Percentiles rank a stretch among this genome's conserved stretches.
Evolutionary conservation across 768 basidiomycete genomes (phyloP).

Genomic region (Rhizopogon rudus): DNA sequence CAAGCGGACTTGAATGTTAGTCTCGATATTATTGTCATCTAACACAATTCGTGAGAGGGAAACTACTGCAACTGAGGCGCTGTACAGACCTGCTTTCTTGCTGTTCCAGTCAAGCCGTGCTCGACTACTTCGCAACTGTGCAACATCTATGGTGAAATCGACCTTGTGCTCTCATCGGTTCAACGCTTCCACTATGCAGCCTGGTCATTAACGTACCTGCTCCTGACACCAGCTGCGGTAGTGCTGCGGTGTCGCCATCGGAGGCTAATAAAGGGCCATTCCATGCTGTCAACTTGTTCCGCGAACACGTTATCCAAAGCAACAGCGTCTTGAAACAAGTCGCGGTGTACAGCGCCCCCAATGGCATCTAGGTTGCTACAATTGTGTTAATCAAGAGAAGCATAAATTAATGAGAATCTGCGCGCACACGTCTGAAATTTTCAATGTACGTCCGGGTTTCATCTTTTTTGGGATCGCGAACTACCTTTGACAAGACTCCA

Average conservation of each 20-base stretch:
- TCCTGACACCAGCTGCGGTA: slow-evolving; percentile 81
- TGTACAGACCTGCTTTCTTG: slow-evolving; percentile 69
- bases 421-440: slow-evolving; percentile 66
- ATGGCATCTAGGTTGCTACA: slow-evolving; percentile 63
- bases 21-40: slow-evolving; percentile 89
- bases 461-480: slow-evolving; percentile 57
- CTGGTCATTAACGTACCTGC: slow-evolving; percentile 39
- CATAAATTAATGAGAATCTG: background rate
- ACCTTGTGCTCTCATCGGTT: slow-evolving; percentile 38
- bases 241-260: slow-evolving; percentile 75
- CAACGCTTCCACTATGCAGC: background rate
- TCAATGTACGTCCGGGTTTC: slow-evolving; percentile 69
- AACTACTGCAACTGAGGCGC: background rate
- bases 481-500: slow-evolving; percentile 63
- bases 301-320: slow-evolving; percentile 53
- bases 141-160: slow-evolving; percentile 67
- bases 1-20: slow-evolving; percentile 43
- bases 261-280: slow-evolving; percentile 78
- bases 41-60: background rate
- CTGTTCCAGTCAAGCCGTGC: slow-evolving; percentile 75
- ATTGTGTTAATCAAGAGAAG: background rate
- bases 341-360: slow-evolving; percentile 56
- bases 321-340: slow-evolving; percentile 68
- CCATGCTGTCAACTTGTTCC: slow-evolving; percentile 51
- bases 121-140: slow-evolving; percentile 51